Evolutionary conservation across 441 rosid species (phyloP), one percentile per base, ranked within the genome.

Genomic region (Gossypium lobatum): DNA sequence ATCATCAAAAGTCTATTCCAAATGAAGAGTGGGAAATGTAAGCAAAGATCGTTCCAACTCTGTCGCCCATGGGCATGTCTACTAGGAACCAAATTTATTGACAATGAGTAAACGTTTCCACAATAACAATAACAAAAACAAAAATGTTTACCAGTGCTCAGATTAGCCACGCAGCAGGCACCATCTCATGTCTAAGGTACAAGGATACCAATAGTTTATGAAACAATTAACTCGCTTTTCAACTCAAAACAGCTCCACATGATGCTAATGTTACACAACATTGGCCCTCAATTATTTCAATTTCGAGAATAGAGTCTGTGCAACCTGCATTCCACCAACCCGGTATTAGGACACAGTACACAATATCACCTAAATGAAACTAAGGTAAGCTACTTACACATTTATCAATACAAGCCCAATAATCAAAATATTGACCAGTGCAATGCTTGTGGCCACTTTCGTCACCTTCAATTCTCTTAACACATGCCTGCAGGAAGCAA

Each of bases 371-470:
- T 39, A 68, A 74, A 63, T 1, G 64, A 77, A 52, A 11, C 13
- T 6, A 63, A 20, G 21, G 21, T 50, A 20, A 11, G 52, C 50
- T 7, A 83, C 95, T 90, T 81, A 90, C 95, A 50, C 95, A 90
- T 87, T 90, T 90, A 86, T 90, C 95, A 61, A 88, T 64, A 65
- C 95, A 90, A 6, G 76, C 84, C 91, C 89, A 90, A 64, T 85
- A 88, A 74, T 90, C 95, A n/a, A 88, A 90, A 74, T 90, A 90
- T 75, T 90, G 95, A 31, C 95, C 92, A 6, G 95, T 90, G 85
- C 92, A 90, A 72, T 90, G 95, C 82, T 88, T 90, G 78, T 87
- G 84, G 71, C 95, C 92, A 11, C 78, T 83, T 16, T 90, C 92
- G 21, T 90, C 95, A 9, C 82, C 86, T 70, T 85, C 80, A 67